Percentiles rank a stretch among this genome's conserved stretches.
Evolutionary conservation across 306 rosid species (phyloP).

Genomic region (Vigna unguiculata): DNA sequence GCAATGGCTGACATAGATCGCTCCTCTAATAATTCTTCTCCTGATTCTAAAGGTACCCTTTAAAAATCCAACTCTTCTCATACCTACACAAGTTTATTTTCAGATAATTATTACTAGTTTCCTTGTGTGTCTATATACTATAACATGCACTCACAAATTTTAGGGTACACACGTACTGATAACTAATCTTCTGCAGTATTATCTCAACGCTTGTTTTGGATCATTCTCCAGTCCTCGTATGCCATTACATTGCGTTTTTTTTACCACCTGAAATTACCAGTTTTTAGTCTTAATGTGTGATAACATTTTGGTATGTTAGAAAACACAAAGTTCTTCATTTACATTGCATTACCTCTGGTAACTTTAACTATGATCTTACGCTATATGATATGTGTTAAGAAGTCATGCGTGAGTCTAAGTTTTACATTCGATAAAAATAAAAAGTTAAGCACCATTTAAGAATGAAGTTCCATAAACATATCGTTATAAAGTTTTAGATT

Average conservation of each 20-base stretch:
- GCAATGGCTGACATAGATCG: conserved; percentile 67
- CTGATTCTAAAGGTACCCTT: conserved; percentile 68
- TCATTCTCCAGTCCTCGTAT: neutral
- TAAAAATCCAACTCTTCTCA: conserved; percentile 20
- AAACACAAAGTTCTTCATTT: neutral
- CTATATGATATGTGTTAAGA: too few relatives aligned
- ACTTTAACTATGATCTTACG: neutral
- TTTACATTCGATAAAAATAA: too few relatives aligned
- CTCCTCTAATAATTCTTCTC: conserved; percentile 55
- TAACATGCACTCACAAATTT: neutral
- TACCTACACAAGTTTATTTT: neutral
- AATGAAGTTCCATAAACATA: too few relatives aligned
- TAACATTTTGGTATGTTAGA: neutral
- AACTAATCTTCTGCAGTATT: neutral
- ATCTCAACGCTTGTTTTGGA: neutral
- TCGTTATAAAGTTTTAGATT: too few relatives aligned
- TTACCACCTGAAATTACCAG: neutral
- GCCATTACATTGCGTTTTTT: neutral
- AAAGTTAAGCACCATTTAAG: too few relatives aligned
- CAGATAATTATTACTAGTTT: neutral
- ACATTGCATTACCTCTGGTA: neutral
- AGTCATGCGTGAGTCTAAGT: too few relatives aligned
- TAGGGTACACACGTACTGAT: neutral
- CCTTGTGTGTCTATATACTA: neutral
- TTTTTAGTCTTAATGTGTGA: neutral